A percentile compares a stretch with the other conserved stretches of the same genome.
phyloP scores from a whole-genome alignment of 164 flowering plant species.

The Kingdonia uniflora region DNA sequence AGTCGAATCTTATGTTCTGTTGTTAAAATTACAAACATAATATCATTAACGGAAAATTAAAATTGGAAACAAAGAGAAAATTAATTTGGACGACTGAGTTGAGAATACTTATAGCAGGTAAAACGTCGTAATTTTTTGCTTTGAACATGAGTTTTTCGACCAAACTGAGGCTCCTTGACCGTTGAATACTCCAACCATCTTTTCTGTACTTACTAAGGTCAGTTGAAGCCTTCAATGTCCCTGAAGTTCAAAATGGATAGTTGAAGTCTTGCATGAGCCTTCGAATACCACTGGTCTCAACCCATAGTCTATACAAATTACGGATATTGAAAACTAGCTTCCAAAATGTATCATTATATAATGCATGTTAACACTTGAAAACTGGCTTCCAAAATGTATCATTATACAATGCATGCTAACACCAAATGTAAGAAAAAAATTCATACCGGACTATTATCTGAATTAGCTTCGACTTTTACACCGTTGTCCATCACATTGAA shows the following conservation, averaged over 20 bases:
- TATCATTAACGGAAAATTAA: not conserved
- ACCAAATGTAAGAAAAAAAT: constrained; percentile 36
- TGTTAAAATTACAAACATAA: not conserved
- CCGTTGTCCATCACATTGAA: constrained; percentile 38
- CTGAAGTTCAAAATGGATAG: too few relatives aligned
- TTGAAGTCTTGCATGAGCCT: too few relatives aligned
- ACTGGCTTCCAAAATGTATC: constrained; percentile 9
- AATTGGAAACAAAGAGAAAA: too few relatives aligned
- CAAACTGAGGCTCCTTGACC: constrained; percentile 39
- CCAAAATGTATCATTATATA: too few relatives aligned
- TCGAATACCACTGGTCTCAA: too few relatives aligned
- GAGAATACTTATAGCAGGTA: constrained; percentile 29
- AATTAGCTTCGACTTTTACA: too few relatives aligned
- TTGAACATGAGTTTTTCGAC: constrained; percentile 16
- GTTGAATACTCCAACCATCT: constrained; percentile 28
- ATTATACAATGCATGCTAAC: constrained; percentile 33
- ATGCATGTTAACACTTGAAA: too few relatives aligned
- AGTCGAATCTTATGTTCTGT: constrained; percentile 24
- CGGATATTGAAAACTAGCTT: not conserved
- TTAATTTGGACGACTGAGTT: too few relatives aligned
- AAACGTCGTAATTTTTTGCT: not conserved
- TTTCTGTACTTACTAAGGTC: not conserved
- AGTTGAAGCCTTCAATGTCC: too few relatives aligned
- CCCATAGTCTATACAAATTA: constrained; percentile 22
- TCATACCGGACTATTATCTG: too few relatives aligned